These are phyloP conservation scores for Lichtheimia ornata DNA, from an alignment of 371 early-diverging fungal genomes.

Conservation along the genomic window DNA sequence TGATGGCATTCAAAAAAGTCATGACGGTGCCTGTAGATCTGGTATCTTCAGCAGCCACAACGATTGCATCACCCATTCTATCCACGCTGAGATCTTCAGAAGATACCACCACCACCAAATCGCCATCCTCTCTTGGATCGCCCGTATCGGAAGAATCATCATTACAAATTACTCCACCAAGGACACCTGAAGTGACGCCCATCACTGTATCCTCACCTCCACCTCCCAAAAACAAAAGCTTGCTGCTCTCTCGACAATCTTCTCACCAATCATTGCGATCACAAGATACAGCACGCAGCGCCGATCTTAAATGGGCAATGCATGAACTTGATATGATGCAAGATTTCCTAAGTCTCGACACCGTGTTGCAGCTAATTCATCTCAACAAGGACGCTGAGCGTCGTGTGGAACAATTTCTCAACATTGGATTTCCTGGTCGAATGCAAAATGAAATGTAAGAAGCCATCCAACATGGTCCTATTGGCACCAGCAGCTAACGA, in stretches of 20 bases:
- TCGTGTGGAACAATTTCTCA: constrained; percentile 46
- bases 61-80: constrained; percentile 28
- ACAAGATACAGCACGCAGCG: constrained; percentile 7
- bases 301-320: constrained; percentile 13
- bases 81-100: neutral
- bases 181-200: constrained; percentile 18
- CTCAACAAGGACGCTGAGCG: constrained; percentile 78
- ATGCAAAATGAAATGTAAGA: constrained; percentile 28
- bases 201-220: constrained; percentile 10
- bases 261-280: constrained; percentile 20
- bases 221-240: constrained; percentile 3
- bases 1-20: constrained; percentile 53
- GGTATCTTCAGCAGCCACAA: constrained; percentile 48
- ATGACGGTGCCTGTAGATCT: constrained; percentile 48
- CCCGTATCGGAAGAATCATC: neutral
- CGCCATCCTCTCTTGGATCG: constrained; percentile 3
- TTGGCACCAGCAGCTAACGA: neutral
- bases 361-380: constrained; percentile 79
- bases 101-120: neutral
- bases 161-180: constrained; percentile 15
- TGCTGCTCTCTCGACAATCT: constrained; percentile 16
- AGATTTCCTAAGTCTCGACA: constrained; percentile 71
- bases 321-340: constrained; percentile 59
- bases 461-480: no score
- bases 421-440: constrained; percentile 30